Evolutionary conservation across 805 yeast genomes (phyloP).

Genomic region (Lipomyces spencermartinsiae): DNA sequence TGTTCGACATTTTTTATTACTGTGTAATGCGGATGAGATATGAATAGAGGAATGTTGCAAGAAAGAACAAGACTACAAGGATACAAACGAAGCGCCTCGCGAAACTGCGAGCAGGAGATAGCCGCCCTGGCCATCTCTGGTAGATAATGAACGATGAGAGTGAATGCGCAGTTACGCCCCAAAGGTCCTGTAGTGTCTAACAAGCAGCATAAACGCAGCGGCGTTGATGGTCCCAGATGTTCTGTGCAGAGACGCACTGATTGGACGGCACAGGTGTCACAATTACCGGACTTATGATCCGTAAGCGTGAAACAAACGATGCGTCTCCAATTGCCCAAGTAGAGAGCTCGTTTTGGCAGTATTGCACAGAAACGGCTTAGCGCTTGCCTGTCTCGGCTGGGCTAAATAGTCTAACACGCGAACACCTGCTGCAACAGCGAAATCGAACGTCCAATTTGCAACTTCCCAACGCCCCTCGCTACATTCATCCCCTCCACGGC

Average conservation of each 20-base stretch:
- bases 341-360: background rate
- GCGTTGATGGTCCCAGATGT: no score
- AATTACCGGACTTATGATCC: background rate
- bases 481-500: background rate
- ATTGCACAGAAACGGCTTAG: background rate
- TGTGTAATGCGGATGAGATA: background rate
- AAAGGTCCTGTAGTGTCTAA: background rate
- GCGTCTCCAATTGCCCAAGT: background rate
- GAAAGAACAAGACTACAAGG: background rate
- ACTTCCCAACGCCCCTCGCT: background rate
- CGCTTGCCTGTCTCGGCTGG: background rate
- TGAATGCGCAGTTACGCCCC: background rate
- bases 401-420: background rate
- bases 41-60: background rate
- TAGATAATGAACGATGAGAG: background rate
- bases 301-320: background rate
- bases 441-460: background rate
- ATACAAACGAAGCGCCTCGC: background rate
- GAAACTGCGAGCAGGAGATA: constrained; percentile 2
- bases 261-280: background rate
- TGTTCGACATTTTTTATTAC: constrained; percentile 36
- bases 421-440: background rate
- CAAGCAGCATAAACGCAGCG: background rate
- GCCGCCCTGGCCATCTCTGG: background rate
- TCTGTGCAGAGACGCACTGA: background rate